These are phyloP conservation scores for Cornus kousa DNA, from an alignment of 148 eudicot genomes.

Conservation along the genomic window DNA sequence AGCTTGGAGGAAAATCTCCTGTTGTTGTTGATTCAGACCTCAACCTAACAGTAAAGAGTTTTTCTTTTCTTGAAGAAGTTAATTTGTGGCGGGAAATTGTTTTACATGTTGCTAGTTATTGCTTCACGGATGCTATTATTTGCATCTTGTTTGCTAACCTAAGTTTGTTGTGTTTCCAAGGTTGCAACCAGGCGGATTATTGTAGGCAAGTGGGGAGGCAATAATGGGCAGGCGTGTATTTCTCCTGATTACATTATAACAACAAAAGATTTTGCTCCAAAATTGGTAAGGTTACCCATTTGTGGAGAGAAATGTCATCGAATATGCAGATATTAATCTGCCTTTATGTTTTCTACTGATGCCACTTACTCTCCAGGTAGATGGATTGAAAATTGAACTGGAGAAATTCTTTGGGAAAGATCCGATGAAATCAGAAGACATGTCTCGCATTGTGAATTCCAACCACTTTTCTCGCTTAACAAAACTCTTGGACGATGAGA, in stretches of 20 bases:
- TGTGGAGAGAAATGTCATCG: background rate
- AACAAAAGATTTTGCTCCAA: slow-evolving; percentile 55
- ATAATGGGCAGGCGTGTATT: slow-evolving; percentile 66
- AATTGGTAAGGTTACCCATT: slow-evolving; percentile 36
- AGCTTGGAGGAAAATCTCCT: slow-evolving; percentile 79
- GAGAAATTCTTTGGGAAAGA: slow-evolving; percentile 47
- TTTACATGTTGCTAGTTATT: background rate
- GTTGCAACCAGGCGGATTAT: slow-evolving; percentile 52
- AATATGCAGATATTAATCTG: background rate
- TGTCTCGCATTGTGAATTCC: slow-evolving; percentile 48
- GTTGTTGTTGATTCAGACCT: slow-evolving; percentile 49
- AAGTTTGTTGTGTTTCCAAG: slow-evolving; percentile 20
- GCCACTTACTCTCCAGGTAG: slow-evolving; percentile 33
- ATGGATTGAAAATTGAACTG: slow-evolving; percentile 40
- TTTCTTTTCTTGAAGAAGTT: background rate
- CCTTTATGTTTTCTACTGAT: background rate
- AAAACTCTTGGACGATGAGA: slow-evolving; percentile 52
- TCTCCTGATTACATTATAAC: slow-evolving; percentile 60
- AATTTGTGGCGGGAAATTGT: background rate
- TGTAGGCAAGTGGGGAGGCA: slow-evolving; percentile 63
- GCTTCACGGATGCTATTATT: background rate
- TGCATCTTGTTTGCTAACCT: background rate
- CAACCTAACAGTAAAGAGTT: slow-evolving; percentile 30
- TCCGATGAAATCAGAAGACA: slow-evolving; percentile 44
- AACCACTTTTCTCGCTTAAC: slow-evolving; percentile 54